Base-by-base conservation (phyloP, 2,329 filamentous ascomycete genomes). In the Thermothelomyces thermophilus region DNA sequence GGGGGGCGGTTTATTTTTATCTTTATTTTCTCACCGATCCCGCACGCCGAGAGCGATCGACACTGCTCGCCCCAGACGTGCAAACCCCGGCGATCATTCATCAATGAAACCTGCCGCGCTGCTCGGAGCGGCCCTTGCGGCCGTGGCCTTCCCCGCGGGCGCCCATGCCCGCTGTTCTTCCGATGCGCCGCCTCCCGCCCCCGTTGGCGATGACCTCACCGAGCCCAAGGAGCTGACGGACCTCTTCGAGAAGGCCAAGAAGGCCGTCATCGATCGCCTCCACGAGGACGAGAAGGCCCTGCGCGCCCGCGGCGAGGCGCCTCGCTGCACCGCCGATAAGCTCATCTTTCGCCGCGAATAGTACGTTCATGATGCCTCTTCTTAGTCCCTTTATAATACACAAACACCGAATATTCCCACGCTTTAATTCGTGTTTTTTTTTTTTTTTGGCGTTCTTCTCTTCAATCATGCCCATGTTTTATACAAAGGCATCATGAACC, bases 321-420 rank as follows among this genome's bases (percentile, higher is more conserved):
- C 61, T 2, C 44, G 22, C 3, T 65, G 62, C 51, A 62, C 58
- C n/a, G 35, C 54, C 7, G 46, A 44, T 19, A 64, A 61, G 20
- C 45, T 64, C 17, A 52, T 51, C 11, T 61, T 63, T 50, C 60
- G 63, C 22, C 52, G 54, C 3, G 63, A 65, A 42, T 64, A 64
- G 63, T 64, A 55, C 56, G 62, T 61, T n/a, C n/a, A 9, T 16
- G 2, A 10, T 31, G 9, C 28, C 8, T 31, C 14, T 31, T 14
- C 3, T 31, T 3, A 31, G n/a, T n/a, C n/a, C n/a, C n/a, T n/a
- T n/a, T n/a, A n/a, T n/a, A n/a, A n/a, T n/a, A n/a, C n/a, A n/a
- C n/a, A n/a, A n/a, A n/a, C n/a, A n/a, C n/a, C n/a, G n/a, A n/a
- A n/a, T n/a, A n/a, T n/a, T n/a, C n/a, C n/a, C n/a, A n/a, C n/a